Evolutionary conservation across 148 eudicot species (phyloP).

Genomic region (Linanthus parryae): DNA sequence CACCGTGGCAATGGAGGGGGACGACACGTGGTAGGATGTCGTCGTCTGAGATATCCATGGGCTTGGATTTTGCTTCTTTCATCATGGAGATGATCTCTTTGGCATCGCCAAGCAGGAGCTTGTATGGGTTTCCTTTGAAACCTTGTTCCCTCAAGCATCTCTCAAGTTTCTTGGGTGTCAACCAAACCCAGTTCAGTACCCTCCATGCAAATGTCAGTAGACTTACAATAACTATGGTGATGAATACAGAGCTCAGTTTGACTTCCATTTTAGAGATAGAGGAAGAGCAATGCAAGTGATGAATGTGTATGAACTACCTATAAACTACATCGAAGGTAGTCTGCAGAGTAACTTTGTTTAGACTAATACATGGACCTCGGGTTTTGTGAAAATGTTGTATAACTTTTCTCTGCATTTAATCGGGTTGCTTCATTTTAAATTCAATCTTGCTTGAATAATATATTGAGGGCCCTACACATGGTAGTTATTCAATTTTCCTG

Average conservation of each 20-base stretch:
- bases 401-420: no score
- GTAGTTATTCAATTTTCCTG: background rate
- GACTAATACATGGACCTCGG: no score
- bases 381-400: no score
- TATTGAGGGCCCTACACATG: background rate
- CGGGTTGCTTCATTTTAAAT: no score
- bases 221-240: background rate
- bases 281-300: no score
- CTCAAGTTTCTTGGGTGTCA: conserved; percentile 17
- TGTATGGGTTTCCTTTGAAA: conserved; percentile 6
- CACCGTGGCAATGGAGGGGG: conserved; percentile 5
- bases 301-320: no score
- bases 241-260: background rate
- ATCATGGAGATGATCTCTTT: conserved; percentile 3
- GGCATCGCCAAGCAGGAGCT: conserved; percentile 11
- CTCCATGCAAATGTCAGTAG: background rate
- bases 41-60: conserved; percentile 3
- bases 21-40: conserved; percentile 10
- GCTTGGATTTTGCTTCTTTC: conserved; percentile 3
- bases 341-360: no score
- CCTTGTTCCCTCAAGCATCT: conserved; percentile 15
- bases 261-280: background rate
- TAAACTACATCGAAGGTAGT: no score
- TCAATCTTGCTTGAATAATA: background rate
- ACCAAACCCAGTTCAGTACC: conserved; percentile 16